Conservation (phyloP, 306 rosid species). For the Argentina anserina region DNA sequence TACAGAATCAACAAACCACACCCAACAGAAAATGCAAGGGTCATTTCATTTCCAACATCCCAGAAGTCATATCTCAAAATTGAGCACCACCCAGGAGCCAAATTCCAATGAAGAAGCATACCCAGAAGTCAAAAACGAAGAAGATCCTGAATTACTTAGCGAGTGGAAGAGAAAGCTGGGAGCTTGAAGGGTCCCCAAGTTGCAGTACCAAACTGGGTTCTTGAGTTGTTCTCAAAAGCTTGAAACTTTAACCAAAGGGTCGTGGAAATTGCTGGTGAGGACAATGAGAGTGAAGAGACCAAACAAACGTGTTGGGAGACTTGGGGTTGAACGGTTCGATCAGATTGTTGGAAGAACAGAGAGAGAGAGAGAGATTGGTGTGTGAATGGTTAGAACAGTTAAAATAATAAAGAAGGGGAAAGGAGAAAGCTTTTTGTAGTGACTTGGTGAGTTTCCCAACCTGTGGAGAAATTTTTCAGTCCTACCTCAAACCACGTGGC, state of each 20-base stretch:
- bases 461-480: too few species aligned
- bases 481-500: too few species aligned
- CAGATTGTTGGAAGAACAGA: conserved; percentile 24
- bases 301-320: neutral
- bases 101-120: conserved; percentile 11
- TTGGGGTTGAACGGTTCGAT: conserved; percentile 16
- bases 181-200: conserved; percentile 25
- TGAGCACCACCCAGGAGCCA: conserved; percentile 19
- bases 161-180: conserved; percentile 17
- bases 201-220: conserved; percentile 14
- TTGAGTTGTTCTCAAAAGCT: conserved; percentile 6
- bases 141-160: conserved; percentile 31
- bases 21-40: neutral
- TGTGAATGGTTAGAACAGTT: neutral
- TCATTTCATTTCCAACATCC: conserved; percentile 14
- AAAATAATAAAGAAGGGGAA: neutral
- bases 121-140: conserved; percentile 19
- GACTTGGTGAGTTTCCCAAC: neutral
- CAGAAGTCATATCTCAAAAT: conserved; percentile 21
- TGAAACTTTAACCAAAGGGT: conserved; percentile 10
- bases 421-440: conserved; percentile 5
- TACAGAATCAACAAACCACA: conserved; percentile 4
- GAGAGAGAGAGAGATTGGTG: neutral
- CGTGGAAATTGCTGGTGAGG: conserved; percentile 7
- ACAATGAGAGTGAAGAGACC: conserved; percentile 38